These are phyloP conservation scores for Lipomyces kockii DNA, from an alignment of 805 yeast genomes.

Conservation along the genomic window DNA sequence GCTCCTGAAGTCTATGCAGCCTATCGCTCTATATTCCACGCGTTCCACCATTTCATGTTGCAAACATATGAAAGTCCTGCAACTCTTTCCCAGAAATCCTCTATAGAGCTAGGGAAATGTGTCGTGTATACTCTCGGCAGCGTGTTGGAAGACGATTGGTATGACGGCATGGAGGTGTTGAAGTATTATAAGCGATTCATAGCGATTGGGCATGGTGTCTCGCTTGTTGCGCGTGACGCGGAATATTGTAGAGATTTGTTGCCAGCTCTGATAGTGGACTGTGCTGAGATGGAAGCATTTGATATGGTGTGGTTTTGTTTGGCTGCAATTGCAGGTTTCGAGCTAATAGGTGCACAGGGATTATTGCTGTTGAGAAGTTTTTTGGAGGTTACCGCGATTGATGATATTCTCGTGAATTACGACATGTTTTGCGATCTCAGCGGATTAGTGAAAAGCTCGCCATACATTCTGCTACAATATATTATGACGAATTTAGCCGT, in stretches of 20 bases:
- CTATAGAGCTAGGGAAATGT: constrained; percentile 30
- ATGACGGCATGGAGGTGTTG: constrained; percentile 23
- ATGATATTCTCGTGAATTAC: constrained; percentile 7
- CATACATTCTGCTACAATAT: constrained; percentile 16
- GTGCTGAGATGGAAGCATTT: constrained; percentile 23
- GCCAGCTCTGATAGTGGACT: constrained; percentile 24
- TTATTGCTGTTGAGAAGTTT: constrained; percentile 13
- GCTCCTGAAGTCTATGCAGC: constrained; percentile 20
- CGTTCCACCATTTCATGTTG: constrained; percentile 24
- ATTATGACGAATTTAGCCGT: constrained; percentile 9
- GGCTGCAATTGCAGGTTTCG: background rate
- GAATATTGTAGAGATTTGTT: constrained; percentile 10
- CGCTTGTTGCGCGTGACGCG: constrained; percentile 27
- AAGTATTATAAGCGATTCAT: constrained; percentile 28
- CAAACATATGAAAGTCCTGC: constrained; percentile 17
- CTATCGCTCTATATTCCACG: constrained; percentile 22
- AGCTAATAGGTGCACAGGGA: constrained; percentile 14
- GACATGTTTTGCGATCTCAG: constrained; percentile 15
- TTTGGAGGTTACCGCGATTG: constrained; percentile 17
- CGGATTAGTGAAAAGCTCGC: constrained; percentile 11
- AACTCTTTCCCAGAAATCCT: constrained; percentile 27
- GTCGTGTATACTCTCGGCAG: constrained; percentile 26
- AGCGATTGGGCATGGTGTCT: constrained; percentile 33
- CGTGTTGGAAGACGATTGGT: constrained; percentile 34
- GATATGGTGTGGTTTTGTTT: constrained; percentile 15